Conservation (phyloP, 192 early-diverging fungal species). For the Phlyctochytrium arcticum region DNA sequence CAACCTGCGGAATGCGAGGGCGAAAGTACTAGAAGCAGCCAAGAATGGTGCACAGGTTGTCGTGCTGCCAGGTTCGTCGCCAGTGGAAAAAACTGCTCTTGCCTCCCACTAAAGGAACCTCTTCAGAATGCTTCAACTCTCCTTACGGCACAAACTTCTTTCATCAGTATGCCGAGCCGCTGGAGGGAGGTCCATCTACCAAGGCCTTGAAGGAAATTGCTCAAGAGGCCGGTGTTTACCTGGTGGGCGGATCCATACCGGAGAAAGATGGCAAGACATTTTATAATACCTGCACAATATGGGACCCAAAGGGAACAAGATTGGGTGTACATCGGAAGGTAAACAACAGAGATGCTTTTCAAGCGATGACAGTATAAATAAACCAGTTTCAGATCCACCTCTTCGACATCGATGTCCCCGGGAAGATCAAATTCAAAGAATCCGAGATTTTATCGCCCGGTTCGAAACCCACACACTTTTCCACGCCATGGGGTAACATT, state of each 20-base stretch:
- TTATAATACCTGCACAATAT: conserved; percentile 83
- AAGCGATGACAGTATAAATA: conserved; percentile 28
- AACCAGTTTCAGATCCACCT: conserved; percentile 67
- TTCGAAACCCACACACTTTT: conserved; percentile 68
- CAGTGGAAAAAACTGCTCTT: background rate
- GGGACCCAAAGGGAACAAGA: conserved; percentile 48
- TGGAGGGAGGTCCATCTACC: conserved; percentile 67
- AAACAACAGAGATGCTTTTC: background rate
- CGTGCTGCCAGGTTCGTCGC: conserved; percentile 70
- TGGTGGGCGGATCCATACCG: conserved; percentile 85
- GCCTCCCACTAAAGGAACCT: background rate
- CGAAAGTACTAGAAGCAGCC: conserved; percentile 80
- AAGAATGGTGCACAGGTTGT: conserved; percentile 81
- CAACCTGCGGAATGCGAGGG: conserved; percentile 75
- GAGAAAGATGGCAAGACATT: conserved; percentile 59
- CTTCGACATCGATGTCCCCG: conserved; percentile 96
- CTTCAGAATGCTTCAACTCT: conserved; percentile 95
- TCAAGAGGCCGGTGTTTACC: conserved; percentile 78
- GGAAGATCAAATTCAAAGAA: conserved; percentile 85
- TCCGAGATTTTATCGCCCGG: conserved; percentile 79
- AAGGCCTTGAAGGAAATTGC: conserved; percentile 77
- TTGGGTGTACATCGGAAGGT: conserved; percentile 25
- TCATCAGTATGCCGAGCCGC: conserved; percentile 81
- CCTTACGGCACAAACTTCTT: conserved; percentile 94
- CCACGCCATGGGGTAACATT: conserved; percentile 78